Percentiles rank a stretch among this genome's conserved stretches.
Evolutionary conservation across 768 basidiomycete genomes (phyloP).

Genomic region (Cubamyces lactineus): DNA sequence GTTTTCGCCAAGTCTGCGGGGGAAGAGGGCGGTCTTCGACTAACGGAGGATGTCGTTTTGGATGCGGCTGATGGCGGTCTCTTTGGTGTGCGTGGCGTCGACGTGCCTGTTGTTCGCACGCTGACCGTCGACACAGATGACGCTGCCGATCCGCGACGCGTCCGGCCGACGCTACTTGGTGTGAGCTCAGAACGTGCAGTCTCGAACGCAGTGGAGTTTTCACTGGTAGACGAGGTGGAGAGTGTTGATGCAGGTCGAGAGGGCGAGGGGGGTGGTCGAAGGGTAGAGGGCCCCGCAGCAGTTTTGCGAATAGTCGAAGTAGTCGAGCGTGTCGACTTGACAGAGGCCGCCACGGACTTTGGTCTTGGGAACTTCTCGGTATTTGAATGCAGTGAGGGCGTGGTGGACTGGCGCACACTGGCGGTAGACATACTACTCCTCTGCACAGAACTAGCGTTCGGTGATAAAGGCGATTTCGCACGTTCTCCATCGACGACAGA

Average conservation of each 20-base stretch:
- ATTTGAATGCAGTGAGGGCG: constrained; percentile 18
- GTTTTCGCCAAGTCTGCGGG: constrained; percentile 24
- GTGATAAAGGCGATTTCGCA: constrained; percentile 17
- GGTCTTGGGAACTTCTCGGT: constrained; percentile 32
- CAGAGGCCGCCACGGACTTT: constrained; percentile 35
- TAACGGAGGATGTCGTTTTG: constrained; percentile 26
- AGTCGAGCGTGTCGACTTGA: constrained; percentile 40
- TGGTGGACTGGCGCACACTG: constrained; percentile 17
- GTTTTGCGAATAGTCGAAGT: constrained; percentile 43
- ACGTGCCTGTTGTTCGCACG: constrained; percentile 34
- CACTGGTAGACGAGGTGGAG: constrained; percentile 38
- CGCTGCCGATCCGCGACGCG: constrained; percentile 35
- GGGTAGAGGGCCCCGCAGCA: constrained; percentile 29
- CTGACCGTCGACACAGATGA: constrained; percentile 38
- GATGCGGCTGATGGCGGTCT: constrained; percentile 32
- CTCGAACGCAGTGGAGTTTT: constrained; percentile 47
- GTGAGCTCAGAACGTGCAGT: constrained; percentile 46
- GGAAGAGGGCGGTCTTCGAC: constrained; percentile 24
- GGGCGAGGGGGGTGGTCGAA: constrained; percentile 32
- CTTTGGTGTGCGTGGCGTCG: constrained; percentile 25
- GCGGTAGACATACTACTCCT: constrained; percentile 16
- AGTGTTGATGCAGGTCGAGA: constrained; percentile 29
- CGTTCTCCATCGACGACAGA: constrained; percentile 21
- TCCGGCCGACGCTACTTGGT: constrained; percentile 38
- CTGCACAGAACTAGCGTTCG: constrained; percentile 20